These are phyloP conservation scores for Neodidymelliopsis sp. DNA, from an alignment of 2,329 filamentous ascomycete genomes.

Conservation along the genomic window DNA sequence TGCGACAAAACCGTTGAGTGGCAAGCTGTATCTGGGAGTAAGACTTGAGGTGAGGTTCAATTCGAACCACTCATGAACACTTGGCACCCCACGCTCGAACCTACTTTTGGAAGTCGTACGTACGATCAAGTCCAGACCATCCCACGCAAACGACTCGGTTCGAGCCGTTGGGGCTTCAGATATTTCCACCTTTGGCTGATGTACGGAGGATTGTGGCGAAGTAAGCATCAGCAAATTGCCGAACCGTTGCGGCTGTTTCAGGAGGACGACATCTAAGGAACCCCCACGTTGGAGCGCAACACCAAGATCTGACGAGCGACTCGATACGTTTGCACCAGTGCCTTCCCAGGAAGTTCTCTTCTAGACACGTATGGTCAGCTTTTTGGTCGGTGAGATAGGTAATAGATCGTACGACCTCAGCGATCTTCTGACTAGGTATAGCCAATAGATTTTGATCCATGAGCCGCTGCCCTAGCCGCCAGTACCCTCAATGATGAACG, in stretches of 20 bases:
- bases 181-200: background rate
- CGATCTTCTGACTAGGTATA: background rate
- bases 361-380: background rate
- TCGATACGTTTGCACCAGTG: background rate
- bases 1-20: background rate
- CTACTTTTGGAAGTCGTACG: conserved; percentile 1
- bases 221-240: conserved; percentile 2
- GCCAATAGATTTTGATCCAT: background rate
- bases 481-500: too few relatives aligned
- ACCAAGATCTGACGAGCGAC: background rate
- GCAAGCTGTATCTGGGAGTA: background rate
- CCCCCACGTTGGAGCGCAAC: conserved; percentile 4
- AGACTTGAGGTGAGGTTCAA: conserved; percentile 3
- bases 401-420: conserved; percentile 6
- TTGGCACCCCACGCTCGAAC: conserved; percentile 8
- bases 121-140: conserved; percentile 1
- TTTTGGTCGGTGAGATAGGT: background rate
- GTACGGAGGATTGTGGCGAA: conserved; percentile 5
- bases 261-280: background rate
- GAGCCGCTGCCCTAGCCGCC: conserved; percentile 6
- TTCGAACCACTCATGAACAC: background rate
- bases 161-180: conserved; percentile 8
- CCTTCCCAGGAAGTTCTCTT: too few relatives aligned
- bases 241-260: background rate
- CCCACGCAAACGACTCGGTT: conserved; percentile 5